A percentile compares a stretch with the other conserved stretches of the same genome.
Conservation (phyloP, 2,329 filamentous ascomycete species). For the Thielaviopsis euricoi region DNA sequence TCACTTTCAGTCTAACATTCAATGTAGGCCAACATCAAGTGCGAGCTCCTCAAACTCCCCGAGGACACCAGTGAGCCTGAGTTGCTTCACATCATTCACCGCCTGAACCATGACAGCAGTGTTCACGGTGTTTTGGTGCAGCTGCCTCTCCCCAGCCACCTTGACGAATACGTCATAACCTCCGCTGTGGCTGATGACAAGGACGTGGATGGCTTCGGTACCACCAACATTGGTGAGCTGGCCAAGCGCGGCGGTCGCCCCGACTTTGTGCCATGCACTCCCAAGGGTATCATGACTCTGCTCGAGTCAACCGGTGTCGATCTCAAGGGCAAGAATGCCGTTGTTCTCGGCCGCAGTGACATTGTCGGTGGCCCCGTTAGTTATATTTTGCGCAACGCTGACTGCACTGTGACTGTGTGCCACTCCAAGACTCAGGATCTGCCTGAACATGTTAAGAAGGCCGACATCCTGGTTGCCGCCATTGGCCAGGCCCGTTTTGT, state of each 20-base stretch:
- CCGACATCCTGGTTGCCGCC: slow-evolving; percentile 81
- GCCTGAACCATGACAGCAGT: slow-evolving; percentile 69
- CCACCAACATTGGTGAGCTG: slow-evolving; percentile 86
- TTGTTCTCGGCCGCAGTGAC: slow-evolving; percentile 86
- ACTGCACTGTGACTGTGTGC: slow-evolving; percentile 92
- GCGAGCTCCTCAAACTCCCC: slow-evolving; percentile 70
- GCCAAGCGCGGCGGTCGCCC: slow-evolving; percentile 87
- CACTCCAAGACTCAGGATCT: slow-evolving; percentile 74
- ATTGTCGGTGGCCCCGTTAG: slow-evolving; percentile 96
- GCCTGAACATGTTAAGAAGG: slow-evolving; percentile 56
- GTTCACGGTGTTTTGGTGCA: slow-evolving; percentile 92
- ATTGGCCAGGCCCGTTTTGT: slow-evolving; percentile 80
- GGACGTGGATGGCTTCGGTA: slow-evolving; percentile 94
- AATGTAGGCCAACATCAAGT: slow-evolving; percentile 69
- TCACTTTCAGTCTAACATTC: not conserved
- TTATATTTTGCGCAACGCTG: slow-evolving; percentile 84
- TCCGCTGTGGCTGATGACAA: slow-evolving; percentile 85
- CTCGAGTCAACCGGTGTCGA: slow-evolving; percentile 71
- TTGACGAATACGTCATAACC: slow-evolving; percentile 81
- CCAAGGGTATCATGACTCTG: slow-evolving; percentile 91
- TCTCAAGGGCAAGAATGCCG: slow-evolving; percentile 76
- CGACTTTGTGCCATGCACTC: slow-evolving; percentile 85
- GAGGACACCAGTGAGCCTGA: slow-evolving; percentile 71
- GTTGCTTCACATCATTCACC: slow-evolving; percentile 64
- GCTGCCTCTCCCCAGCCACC: slow-evolving; percentile 72